Percentiles rank a stretch among this genome's conserved stretches.
These are phyloP conservation scores for Xylariaceae sp. DNA, from an alignment of 2,329 filamentous ascomycete genomes.

Conservation along the genomic window DNA sequence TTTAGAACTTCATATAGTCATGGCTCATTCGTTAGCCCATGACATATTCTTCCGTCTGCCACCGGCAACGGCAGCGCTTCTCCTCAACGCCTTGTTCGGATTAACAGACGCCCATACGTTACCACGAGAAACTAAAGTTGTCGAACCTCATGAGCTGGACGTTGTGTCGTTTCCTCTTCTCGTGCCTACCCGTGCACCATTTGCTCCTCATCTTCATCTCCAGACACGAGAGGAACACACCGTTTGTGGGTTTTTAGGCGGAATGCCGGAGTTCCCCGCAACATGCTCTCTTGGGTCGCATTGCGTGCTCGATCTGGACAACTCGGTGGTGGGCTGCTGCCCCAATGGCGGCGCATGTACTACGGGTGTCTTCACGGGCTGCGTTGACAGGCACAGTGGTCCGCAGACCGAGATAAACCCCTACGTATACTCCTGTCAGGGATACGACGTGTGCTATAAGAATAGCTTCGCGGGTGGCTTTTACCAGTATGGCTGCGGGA, in stretches of 20 bases:
- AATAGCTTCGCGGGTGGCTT: constrained; percentile 52
- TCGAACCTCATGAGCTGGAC: constrained; percentile 36
- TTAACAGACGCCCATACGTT: constrained; percentile 36
- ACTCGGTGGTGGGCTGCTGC: constrained; percentile 52
- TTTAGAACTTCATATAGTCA: constrained; percentile 19
- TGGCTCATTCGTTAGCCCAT: constrained; percentile 31
- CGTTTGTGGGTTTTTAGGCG: constrained; percentile 54
- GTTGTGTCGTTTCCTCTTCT: constrained; percentile 40
- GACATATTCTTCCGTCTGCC: constrained; percentile 36
- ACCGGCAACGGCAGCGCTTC: constrained; percentile 32
- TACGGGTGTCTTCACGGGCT: constrained; percentile 52
- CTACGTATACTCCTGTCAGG: constrained; percentile 52
- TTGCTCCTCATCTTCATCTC: constrained; percentile 32
- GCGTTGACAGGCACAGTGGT: constrained; percentile 48
- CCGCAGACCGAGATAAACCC: constrained; percentile 49
- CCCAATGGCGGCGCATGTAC: constrained; percentile 49
- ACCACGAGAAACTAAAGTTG: constrained; percentile 38
- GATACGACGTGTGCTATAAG: constrained; percentile 47
- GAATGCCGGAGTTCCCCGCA: constrained; percentile 46
- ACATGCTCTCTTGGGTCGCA: constrained; percentile 55
- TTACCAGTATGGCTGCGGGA: constrained; percentile 54
- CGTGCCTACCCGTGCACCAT: constrained; percentile 39
- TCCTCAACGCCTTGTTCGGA: constrained; percentile 33
- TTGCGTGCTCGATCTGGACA: constrained; percentile 48
- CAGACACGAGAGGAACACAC: constrained; percentile 45